phyloP scores from a whole-genome alignment of 2,329 filamentous ascomycete genomes.

The Nemania serpens region DNA sequence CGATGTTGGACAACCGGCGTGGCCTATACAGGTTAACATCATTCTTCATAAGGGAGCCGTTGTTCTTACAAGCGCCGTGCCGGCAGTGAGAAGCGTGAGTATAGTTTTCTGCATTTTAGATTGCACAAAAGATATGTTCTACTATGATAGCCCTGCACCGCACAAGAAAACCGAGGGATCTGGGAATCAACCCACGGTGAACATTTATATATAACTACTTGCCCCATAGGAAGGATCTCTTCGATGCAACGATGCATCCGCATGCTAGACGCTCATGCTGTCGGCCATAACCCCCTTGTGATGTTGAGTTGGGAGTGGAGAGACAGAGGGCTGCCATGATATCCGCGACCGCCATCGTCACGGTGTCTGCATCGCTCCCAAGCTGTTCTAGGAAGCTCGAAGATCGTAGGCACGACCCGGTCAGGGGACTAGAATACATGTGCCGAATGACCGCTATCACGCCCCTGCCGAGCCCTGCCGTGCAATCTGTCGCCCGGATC shows the following conservation, averaged over 20 bases:
- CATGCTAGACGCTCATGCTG: conserved; percentile 14
- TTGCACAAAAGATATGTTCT: not conserved
- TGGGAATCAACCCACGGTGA: not conserved
- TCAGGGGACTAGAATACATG: conserved; percentile 22
- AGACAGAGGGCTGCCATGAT: conserved; percentile 14
- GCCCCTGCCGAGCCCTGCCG: conserved; percentile 19
- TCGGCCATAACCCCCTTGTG: conserved; percentile 1
- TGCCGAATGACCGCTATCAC: conserved; percentile 23
- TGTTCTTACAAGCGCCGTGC: conserved; percentile 21
- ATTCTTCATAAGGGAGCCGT: not conserved
- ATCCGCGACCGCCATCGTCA: conserved; percentile 19
- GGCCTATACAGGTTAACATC: conserved; percentile 24
- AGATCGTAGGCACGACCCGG: conserved; percentile 9
- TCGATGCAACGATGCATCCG: conserved; percentile 12
- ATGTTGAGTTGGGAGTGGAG: conserved; percentile 22
- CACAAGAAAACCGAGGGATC: not conserved
- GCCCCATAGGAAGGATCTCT: not conserved
- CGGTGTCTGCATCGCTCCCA: conserved; percentile 20
- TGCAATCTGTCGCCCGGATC: conserved; percentile 6
- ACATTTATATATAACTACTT: not conserved
- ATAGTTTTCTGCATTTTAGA: conserved; percentile 15
- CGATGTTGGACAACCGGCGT: conserved; percentile 15
- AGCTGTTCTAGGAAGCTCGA: conserved; percentile 24
- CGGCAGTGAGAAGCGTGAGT: conserved; percentile 6
- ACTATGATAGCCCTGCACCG: not conserved